Percentiles rank a stretch among this genome's conserved stretches.
phyloP scores from a whole-genome alignment of 371 early-diverging fungal genomes.

The Saksenaea vasiformis region DNA sequence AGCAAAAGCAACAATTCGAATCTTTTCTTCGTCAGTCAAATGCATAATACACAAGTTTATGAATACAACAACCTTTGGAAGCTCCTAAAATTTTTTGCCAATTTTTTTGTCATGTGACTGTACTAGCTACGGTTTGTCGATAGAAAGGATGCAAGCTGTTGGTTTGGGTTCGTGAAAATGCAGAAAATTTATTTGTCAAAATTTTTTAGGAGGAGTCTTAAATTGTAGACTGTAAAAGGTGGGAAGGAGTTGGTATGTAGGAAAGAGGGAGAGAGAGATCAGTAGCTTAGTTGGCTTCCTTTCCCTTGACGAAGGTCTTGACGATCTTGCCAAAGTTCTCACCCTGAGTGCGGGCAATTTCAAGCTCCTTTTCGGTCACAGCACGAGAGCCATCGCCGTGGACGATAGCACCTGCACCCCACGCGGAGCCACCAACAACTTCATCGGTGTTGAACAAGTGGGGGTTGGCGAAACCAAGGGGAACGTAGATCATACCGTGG shows the following conservation, averaged over 20 bases:
- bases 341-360: conserved; percentile 55
- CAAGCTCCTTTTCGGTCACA: conserved; percentile 62
- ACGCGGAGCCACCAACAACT: conserved; percentile 58
- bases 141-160: too few relatives aligned
- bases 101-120: too few relatives aligned
- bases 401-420: conserved; percentile 27
- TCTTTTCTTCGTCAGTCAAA: too few relatives aligned
- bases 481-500: conserved; percentile 75
- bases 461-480: conserved; percentile 55
- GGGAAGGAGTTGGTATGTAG: not conserved
- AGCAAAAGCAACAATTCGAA: too few relatives aligned
- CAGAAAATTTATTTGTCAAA: too few relatives aligned
- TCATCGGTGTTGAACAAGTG: conserved; percentile 38
- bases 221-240: not conserved
- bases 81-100: too few relatives aligned
- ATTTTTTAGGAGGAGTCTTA: too few relatives aligned
- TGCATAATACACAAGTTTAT: too few relatives aligned
- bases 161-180: too few relatives aligned
- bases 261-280: too few relatives aligned
- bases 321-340: conserved; percentile 22
- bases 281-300: not conserved
- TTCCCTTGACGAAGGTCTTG: conserved; percentile 13
- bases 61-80: too few relatives aligned
- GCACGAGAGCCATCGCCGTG: conserved; percentile 43
- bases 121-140: too few relatives aligned